Base-by-base conservation (phyloP, 225 moss, liverwort and hornwort species). In the Rhytidiadelphus loreus region DNA sequence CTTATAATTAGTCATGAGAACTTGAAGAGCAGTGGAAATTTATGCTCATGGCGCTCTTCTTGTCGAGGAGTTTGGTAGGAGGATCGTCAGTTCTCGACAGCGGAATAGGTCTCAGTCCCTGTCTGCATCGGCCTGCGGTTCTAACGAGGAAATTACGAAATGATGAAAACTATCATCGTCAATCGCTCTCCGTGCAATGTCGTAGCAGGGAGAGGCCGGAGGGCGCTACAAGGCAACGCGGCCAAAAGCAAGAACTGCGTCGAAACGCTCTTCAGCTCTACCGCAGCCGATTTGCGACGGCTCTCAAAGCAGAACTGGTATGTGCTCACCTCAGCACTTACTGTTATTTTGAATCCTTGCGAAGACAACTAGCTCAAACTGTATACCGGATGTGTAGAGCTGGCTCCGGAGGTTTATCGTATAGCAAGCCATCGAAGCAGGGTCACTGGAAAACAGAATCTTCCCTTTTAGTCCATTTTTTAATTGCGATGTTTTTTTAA, bases 301-400 rank as follows among this genome's bases (percentile, higher is more conserved):
- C 98, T 73, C 91, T 98, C 46, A 91, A 93, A 43, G 94, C 96
- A 55, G 98, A 98, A 92, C 79, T 97, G 94, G 97, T 96, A 87
- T 53, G 64, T 69, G 74, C 80, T 81, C 57, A 62, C 39, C 55
- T 48, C 30, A 53, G 17, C 73, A 55, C 39, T 37, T 41, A 41
- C 72, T 65, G 57, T 69, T 39, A 15, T 57, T 73, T 46, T 74
- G 60, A 74, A 68, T 60, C 17, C 70, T 71, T 82, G 82, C 57
- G 41, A 86, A 64, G 84, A 69, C 37, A 59, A 35, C 28, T 76
- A 22, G 18, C 39, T 44, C 69, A 55, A 64, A 79, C 52, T 88
- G 50, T 57, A 7, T 26, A 16, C 24, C 12, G 32, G 65, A 32
- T 22, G 21, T 32, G 80, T 43, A 48, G 83, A 83, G 50, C 70